Evolutionary conservation across 148 eudicot genomes (phyloP).

Genomic region (Drosera capensis): DNA sequence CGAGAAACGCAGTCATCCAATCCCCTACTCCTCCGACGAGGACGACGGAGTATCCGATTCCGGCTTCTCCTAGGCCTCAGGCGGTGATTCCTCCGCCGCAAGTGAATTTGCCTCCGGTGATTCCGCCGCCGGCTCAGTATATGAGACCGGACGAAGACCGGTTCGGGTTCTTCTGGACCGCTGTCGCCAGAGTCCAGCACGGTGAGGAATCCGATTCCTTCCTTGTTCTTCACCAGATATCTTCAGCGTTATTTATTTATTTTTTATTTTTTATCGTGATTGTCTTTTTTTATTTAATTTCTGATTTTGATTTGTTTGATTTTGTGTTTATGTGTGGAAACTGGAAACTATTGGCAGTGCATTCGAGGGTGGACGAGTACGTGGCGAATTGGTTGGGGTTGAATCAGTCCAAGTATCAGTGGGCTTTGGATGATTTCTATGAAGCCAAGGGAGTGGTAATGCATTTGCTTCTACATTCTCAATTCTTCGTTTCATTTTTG

Average conservation of each 20-base stretch:
- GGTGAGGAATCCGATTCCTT: slow-evolving; percentile 24
- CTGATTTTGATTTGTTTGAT: background rate
- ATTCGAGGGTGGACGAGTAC: slow-evolving; percentile 79
- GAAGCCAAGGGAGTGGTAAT: slow-evolving; percentile 64
- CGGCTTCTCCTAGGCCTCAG: too few species aligned
- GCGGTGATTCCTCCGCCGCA: slow-evolving; percentile 9
- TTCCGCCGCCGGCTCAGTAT: slow-evolving; percentile 56
- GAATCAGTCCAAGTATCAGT: slow-evolving; percentile 92
- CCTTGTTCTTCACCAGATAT: too few species aligned
- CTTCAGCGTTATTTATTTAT: too few species aligned
- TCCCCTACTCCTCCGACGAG: slow-evolving; percentile 10
- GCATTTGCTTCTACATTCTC: too few species aligned
- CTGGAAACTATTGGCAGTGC: slow-evolving; percentile 48
- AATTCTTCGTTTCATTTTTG: too few species aligned
- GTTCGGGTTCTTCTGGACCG: slow-evolving; percentile 50
- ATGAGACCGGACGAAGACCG: slow-evolving; percentile 15
- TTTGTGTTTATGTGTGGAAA: slow-evolving; percentile 3
- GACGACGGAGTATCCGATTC: too few species aligned
- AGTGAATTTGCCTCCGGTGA: slow-evolving; percentile 39
- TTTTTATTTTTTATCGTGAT: slow-evolving; percentile 3
- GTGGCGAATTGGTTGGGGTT: slow-evolving; percentile 91
- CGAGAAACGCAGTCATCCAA: background rate
- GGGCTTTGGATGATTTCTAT: slow-evolving; percentile 94
- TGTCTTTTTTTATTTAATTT: background rate
- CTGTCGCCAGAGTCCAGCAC: slow-evolving; percentile 54